Evolutionary conservation across 768 basidiomycete species (phyloP).

Genomic region (Boletus rufocinnamomeus): DNA sequence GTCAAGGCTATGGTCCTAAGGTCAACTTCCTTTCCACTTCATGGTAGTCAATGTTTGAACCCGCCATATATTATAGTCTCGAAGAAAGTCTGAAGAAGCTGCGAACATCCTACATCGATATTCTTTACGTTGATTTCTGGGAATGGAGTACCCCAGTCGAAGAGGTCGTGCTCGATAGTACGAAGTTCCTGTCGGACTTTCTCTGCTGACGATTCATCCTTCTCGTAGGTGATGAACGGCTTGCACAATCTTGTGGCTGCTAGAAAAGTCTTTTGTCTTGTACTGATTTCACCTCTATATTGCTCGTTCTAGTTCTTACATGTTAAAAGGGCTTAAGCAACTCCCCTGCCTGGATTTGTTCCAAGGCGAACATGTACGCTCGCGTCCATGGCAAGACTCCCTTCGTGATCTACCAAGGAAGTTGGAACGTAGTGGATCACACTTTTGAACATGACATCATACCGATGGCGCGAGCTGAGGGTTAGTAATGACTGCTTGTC

Average conservation of each 20-base stretch:
- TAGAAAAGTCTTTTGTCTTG: background rate
- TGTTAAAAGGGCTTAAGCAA: background rate
- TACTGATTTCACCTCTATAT: background rate
- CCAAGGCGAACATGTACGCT: conserved; percentile 3
- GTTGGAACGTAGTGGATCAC: background rate
- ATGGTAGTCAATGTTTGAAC: background rate
- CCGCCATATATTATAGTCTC: background rate
- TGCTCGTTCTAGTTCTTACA: background rate
- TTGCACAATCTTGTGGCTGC: background rate
- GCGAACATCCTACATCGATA: background rate
- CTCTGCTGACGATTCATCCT: background rate
- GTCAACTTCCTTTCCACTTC: background rate
- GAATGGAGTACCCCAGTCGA: conserved; percentile 2
- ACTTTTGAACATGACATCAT: background rate
- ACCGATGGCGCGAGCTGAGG: background rate
- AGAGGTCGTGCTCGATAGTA: background rate
- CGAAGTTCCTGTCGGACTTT: no score
- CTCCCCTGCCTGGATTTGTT: conserved; percentile 1
- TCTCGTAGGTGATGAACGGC: background rate
- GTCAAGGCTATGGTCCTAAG: background rate
- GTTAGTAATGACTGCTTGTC: background rate
- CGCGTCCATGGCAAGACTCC: background rate
- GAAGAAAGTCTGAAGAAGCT: background rate
- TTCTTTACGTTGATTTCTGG: conserved; percentile 1
- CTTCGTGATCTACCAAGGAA: conserved; percentile 1